Base-by-base conservation (phyloP, 2,329 filamentous ascomycete genomes). In the Neurospora sp. region DNA sequence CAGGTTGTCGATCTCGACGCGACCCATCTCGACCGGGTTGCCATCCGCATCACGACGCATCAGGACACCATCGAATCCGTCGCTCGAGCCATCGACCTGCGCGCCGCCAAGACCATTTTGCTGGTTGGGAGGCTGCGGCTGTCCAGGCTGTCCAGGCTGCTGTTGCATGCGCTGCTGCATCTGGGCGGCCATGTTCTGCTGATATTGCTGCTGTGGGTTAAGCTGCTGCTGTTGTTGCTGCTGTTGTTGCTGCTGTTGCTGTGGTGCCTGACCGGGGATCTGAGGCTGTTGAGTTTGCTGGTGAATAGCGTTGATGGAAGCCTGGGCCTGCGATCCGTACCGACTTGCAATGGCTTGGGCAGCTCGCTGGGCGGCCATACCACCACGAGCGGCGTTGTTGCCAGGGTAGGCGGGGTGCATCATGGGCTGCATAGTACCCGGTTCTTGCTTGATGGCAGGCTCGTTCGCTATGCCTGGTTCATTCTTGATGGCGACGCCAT, bases 81-180 rank as follows among this genome's bases (percentile, higher is more conserved):
- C 90, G 66, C 80, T 83, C 39, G 91, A 82, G 67, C 94, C 95
- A 77, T 98, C 95, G 15, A 90, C 90, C 79, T 97, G 92, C 33
- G 88, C 81, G 36, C 78, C 74, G 8, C 78, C 74, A 8, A 82
- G 79, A 66, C 81, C 75, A 68, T 78, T 62, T 28, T 62, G 52
- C 28, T 62, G 52, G 23, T 36, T 78, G 72, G 76, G 84, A 72
- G 78, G 82, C 77, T 83, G 86, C 69, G 81, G 78, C 70, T 74
- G 77, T 71, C 67, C 77, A 43, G 76, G 74, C 71, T 75, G 77
- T 69, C 74, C 74, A 69, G 72, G 76, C 70, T 78, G 78, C 70
- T 75, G 79, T 70, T 67, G 66, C 70, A 72, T 71, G 28, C 73
- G 76, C 69, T 80, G 78, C 66, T 80, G 79, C 39, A 79, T 77